Base-by-base conservation (phyloP, 225 moss, liverwort and hornwort species). In the Sphagnum contortum region DNA sequence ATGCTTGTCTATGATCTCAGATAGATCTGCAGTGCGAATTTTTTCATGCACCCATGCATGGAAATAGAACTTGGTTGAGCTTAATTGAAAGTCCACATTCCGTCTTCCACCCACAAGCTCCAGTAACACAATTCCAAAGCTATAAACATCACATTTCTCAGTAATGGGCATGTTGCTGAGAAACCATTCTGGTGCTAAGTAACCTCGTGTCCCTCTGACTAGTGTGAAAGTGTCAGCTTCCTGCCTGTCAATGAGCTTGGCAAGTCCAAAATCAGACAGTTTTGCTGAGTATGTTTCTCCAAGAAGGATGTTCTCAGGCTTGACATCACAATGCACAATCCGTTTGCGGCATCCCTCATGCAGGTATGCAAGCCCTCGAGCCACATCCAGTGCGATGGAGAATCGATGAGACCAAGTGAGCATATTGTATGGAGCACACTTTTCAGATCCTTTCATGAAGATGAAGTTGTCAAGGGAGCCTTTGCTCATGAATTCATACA, bases 141-240 rank as follows among this genome's bases (percentile, higher is more conserved):
- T 83, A 64, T 81, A 87, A 4, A 83, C 79, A 51, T 87, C 87
- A 12, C 84, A 76, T 73, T 90, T 90, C 68, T 87, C 87, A 0
- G 85, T 90, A 63, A 87, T 77, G 64, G 78, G 73, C 59, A 69
- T 59, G 49, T 78, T 75, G 66, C 80, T 82, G 49, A 87, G 45
- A 49, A 84, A 77, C 82, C 84, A 90, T 59, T 90, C 90, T 5
- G 90, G 90, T 2, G 90, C 82, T 64, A 90, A 49, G 8, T 90
- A 90, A 1, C 87, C 87, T 3, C 79, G 83, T 4, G 89, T 89
- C 6, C 89, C 89, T 48, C 78, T 60, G 65, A 89, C 61, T 2
- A 73, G 71, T 2, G 86, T 83, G 65, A 84, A 69, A 9, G 72
- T 61, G 47, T 71, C 59, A 50, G 55, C 56, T 4, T 80, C 51